Percentiles rank a stretch among this genome's conserved stretches.
Conservation (phyloP, 371 early-diverging fungal species). For the Coemansia sp. region DNA sequence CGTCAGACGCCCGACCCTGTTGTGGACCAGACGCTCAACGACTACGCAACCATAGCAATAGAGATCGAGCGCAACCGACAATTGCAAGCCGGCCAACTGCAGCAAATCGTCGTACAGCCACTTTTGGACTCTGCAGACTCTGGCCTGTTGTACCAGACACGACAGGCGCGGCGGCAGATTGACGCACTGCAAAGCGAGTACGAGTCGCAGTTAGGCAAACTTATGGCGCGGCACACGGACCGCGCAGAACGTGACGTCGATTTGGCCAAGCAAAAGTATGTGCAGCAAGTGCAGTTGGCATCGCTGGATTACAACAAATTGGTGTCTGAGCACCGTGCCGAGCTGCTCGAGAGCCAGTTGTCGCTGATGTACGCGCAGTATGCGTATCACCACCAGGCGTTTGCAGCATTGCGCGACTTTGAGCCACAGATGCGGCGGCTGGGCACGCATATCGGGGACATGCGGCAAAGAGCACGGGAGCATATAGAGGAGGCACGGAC, state of each 20-base stretch:
- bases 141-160: conserved; percentile 11
- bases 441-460: conserved; percentile 51
- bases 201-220: conserved; percentile 33
- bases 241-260: conserved; percentile 34
- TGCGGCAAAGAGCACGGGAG: conserved; percentile 24
- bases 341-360: conserved; percentile 41
- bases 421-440: conserved; percentile 76
- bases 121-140: conserved; percentile 11
- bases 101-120: conserved; percentile 28
- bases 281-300: conserved; percentile 25
- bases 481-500: conserved; percentile 13
- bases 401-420: conserved; percentile 69
- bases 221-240: conserved; percentile 25
- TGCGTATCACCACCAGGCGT: conserved; percentile 74
- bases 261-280: conserved; percentile 25
- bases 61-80: conserved; percentile 40
- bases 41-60: conserved; percentile 10
- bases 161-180: conserved; percentile 5
- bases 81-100: conserved; percentile 37
- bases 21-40: conserved; percentile 19
- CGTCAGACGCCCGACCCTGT: conserved; percentile 20
- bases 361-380: conserved; percentile 70
- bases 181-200: conserved; percentile 38
- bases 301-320: conserved; percentile 36
- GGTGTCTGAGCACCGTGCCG: conserved; percentile 31